Percentiles rank a stretch among this genome's conserved stretches.
phyloP scores from a whole-genome alignment of 192 early-diverging fungal species.

The Backusella tuberculispora region DNA sequence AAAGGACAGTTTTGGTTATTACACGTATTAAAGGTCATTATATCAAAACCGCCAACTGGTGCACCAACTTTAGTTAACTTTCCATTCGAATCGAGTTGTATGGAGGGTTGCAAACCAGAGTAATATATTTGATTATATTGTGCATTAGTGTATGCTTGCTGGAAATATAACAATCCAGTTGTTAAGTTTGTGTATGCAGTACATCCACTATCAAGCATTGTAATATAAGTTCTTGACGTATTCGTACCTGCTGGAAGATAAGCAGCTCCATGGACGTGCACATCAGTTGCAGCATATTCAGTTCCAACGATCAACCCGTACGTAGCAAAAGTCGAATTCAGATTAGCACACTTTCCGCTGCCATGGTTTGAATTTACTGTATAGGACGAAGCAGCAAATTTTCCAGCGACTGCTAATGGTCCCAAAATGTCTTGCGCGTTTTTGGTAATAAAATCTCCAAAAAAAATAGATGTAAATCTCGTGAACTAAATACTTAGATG shows the following conservation, averaged over 20 bases:
- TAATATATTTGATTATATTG: neutral
- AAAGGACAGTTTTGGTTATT: neutral
- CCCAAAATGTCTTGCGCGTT: conserved; percentile 17
- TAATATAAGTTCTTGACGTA: neutral
- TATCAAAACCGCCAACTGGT: neutral
- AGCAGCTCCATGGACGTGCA: conserved; percentile 10
- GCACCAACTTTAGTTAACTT: neutral
- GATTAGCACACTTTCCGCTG: neutral
- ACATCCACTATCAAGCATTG: neutral
- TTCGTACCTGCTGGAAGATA: neutral
- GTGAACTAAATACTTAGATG: too few species aligned
- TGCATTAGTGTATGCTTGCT: neutral
- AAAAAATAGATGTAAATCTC: conserved; percentile 3
- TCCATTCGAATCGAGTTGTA: neutral
- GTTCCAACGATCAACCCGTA: conserved; percentile 21
- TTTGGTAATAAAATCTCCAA: conserved; percentile 20
- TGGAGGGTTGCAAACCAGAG: neutral
- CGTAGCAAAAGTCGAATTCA: neutral
- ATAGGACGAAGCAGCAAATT: neutral
- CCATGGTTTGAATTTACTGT: conserved; percentile 17
- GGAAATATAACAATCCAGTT: neutral
- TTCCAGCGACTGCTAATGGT: conserved; percentile 15
- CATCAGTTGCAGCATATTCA: too few species aligned
- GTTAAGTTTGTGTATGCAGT: neutral
- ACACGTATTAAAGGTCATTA: conserved; percentile 12